phyloP scores from a whole-genome alignment of 1,139 yeast species.

The Eremothecium sinecaudum region DNA sequence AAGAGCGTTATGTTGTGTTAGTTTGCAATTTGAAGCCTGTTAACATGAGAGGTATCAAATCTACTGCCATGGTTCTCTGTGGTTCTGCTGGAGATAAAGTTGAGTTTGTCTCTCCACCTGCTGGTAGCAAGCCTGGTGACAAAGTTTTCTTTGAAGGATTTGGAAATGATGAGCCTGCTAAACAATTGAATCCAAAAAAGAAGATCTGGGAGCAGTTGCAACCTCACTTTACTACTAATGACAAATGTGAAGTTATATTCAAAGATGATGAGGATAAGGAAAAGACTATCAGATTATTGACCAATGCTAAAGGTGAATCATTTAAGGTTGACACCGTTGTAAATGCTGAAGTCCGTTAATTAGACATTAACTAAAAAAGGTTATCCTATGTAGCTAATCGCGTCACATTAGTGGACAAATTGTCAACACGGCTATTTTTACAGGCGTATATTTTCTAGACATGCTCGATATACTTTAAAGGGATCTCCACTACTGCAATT shows the following conservation, averaged over 20 bases:
- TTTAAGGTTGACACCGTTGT: conserved; percentile 62
- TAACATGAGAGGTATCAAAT: conserved; percentile 89
- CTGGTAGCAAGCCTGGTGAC: conserved; percentile 92
- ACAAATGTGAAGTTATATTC: conserved; percentile 65
- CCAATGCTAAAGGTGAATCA: conserved; percentile 62
- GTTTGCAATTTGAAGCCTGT: conserved; percentile 88
- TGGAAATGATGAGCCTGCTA: conserved; percentile 73
- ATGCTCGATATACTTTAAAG: too few species aligned
- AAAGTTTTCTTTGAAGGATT: conserved; percentile 88
- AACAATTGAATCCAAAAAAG: conserved; percentile 95
- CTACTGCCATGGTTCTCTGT: conserved; percentile 94
- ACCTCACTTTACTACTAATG: conserved; percentile 80
- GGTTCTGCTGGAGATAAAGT: conserved; percentile 65
- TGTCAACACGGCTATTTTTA: neutral
- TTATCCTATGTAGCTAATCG: neutral
- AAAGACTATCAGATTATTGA: conserved; percentile 65
- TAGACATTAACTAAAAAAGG: neutral
- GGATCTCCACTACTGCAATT: too few species aligned
- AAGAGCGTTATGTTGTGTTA: conserved; percentile 68
- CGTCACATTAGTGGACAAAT: too few species aligned
- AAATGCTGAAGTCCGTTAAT: conserved; percentile 63
- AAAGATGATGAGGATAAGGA: conserved; percentile 58
- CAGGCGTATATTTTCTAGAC: too few species aligned
- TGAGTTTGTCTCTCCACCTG: conserved; percentile 93
- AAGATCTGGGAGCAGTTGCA: conserved; percentile 95